Evolutionary conservation across 1,139 yeast genomes (phyloP).

Genomic region (Pichia norvegensis): DNA sequence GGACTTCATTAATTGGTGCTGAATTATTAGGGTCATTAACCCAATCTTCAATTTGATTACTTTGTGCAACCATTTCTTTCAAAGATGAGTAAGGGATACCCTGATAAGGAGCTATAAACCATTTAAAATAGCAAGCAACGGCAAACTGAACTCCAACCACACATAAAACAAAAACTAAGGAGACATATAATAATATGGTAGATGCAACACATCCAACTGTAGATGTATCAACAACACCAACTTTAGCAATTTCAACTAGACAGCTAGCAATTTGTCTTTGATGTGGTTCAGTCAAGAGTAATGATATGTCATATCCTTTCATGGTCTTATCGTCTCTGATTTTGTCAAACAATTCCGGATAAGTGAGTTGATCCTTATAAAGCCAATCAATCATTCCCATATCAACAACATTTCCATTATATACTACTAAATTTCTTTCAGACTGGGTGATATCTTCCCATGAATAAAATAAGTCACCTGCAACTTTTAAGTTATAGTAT

Average conservation of each 20-base stretch:
- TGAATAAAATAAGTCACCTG: conserved; percentile 77
- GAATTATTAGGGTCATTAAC: conserved; percentile 47
- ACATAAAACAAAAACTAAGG: conserved; percentile 76
- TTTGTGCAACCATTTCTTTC: conserved; percentile 39
- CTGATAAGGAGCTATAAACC: conserved; percentile 71
- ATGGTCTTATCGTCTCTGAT: conserved; percentile 48
- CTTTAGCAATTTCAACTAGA: conserved; percentile 77
- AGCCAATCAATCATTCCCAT: conserved; percentile 71
- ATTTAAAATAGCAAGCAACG: conserved; percentile 82
- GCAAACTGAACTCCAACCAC: conserved; percentile 70
- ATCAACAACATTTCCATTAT: conserved; percentile 82
- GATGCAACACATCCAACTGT: conserved; percentile 97
- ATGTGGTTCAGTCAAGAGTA: conserved; percentile 58
- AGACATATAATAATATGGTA: conserved; percentile 65
- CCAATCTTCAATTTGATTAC: conserved; percentile 45
- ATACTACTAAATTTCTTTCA: conserved; percentile 75
- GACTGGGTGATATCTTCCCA: conserved; percentile 79
- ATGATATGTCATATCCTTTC: conserved; percentile 75
- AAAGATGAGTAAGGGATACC: conserved; percentile 58
- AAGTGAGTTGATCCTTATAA: conserved; percentile 54
- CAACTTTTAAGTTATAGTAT: conserved; percentile 50
- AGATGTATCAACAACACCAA: conserved; percentile 83
- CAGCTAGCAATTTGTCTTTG: conserved; percentile 76
- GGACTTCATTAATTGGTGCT: conserved; percentile 53
- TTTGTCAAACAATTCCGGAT: conserved; percentile 64